Conservation (phyloP, 1,284 basidiomycete genomes). For the Tilletia caries region DNA sequence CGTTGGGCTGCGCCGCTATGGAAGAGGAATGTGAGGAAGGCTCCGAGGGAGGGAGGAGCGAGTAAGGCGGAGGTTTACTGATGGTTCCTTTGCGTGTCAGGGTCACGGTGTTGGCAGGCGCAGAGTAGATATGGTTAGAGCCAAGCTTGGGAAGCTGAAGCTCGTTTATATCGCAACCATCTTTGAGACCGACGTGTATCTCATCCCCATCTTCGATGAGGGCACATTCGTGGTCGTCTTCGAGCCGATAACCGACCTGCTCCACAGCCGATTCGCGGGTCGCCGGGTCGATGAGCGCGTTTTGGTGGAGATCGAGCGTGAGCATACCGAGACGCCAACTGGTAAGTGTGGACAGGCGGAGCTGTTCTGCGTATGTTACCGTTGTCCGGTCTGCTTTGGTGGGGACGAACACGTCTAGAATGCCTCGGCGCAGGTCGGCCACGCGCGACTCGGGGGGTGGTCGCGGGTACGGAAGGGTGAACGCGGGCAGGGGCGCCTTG, state of each 20-base stretch:
- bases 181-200: constrained; percentile 35
- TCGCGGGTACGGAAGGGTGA: constrained; percentile 44
- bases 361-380: constrained; percentile 32
- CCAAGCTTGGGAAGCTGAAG: constrained; percentile 42
- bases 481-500: constrained; percentile 40
- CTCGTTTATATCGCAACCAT: constrained; percentile 29
- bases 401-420: constrained; percentile 38
- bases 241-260: constrained; percentile 39
- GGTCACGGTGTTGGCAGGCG: constrained; percentile 16
- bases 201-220: constrained; percentile 49
- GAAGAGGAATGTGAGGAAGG: constrained; percentile 50
- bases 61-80: constrained; percentile 38
- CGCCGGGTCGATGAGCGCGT: constrained; percentile 33
- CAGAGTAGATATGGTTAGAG: constrained; percentile 35
- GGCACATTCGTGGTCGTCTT: constrained; percentile 49
- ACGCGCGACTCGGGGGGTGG: constrained; percentile 37
- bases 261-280: constrained; percentile 18
- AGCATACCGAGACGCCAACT: constrained; percentile 51
- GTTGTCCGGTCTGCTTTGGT: background rate
- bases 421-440: constrained; percentile 40
- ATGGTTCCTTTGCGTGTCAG: constrained; percentile 35
- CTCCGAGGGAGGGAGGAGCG: constrained; percentile 38
- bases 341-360: constrained; percentile 48
- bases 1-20: constrained; percentile 46
- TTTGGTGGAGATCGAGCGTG: constrained; percentile 46